Conservation (phyloP, 768 basidiomycete species). For the Erythrobasidium yunnanense region DNA sequence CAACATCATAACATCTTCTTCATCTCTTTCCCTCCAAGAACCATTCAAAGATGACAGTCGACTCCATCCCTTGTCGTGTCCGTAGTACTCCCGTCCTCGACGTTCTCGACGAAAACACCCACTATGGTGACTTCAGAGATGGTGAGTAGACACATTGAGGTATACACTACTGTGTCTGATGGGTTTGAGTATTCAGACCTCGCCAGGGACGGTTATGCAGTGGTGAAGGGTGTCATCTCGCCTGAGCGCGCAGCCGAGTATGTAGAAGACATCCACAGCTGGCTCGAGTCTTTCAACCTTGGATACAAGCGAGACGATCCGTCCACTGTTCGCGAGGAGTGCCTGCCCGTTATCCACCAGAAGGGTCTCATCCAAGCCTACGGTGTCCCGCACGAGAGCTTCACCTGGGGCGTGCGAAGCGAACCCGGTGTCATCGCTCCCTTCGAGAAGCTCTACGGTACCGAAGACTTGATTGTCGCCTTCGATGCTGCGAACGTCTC, state of each 20-base stretch:
- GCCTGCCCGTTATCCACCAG: slow-evolving; percentile 37
- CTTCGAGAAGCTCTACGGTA: slow-evolving; percentile 38
- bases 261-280: slow-evolving; percentile 37
- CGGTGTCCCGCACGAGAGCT: background rate
- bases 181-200: background rate
- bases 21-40: too few species aligned
- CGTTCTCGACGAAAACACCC: too few species aligned
- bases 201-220: background rate
- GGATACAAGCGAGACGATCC: slow-evolving; percentile 42
- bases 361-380: slow-evolving; percentile 21
- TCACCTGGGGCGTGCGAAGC: slow-evolving; percentile 8
- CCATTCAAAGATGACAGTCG: too few species aligned
- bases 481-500: slow-evolving; percentile 33
- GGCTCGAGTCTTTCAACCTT: slow-evolving; percentile 40
- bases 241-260: slow-evolving; percentile 1
- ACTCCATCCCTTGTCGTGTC: too few species aligned
- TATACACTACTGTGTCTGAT: background rate
- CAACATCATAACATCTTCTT: too few species aligned
- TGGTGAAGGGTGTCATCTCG: slow-evolving; percentile 30
- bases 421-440: slow-evolving; percentile 37
- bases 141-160: too few species aligned
- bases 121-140: too few species aligned
- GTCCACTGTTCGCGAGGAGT: slow-evolving; percentile 38
- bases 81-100: too few species aligned
- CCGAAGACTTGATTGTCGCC: slow-evolving; percentile 36